Evolutionary conservation across 345 rosid genomes (phyloP).

Genomic region (Luvunga scandens): DNA sequence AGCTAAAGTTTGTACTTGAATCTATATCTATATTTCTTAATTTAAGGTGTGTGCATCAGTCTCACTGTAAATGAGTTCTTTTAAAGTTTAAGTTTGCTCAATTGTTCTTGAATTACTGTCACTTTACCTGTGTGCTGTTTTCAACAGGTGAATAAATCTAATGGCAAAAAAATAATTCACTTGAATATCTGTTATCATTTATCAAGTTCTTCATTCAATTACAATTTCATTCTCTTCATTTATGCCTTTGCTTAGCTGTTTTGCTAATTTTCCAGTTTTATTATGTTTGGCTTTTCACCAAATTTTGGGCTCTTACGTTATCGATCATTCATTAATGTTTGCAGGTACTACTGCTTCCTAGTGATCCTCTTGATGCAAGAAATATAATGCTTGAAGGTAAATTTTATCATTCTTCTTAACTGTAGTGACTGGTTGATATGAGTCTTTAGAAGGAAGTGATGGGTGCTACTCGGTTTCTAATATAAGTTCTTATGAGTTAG

Average conservation of each 20-base stretch:
- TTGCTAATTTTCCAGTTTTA: not conserved
- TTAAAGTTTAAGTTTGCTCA: not conserved
- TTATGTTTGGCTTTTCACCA: not conserved
- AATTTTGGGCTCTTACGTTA: not conserved
- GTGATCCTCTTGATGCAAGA: constrained; percentile 91
- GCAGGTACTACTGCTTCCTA: constrained; percentile 79
- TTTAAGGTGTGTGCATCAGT: not conserved
- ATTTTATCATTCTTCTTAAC: not conserved
- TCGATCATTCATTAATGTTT: constrained; percentile 4
- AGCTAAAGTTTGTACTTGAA: constrained; percentile 53
- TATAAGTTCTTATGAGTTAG: not conserved
- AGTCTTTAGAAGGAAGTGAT: not conserved
- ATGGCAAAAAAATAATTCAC: not conserved
- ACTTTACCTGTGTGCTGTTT: not conserved
- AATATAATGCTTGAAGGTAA: constrained; percentile 98
- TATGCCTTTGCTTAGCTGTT: not conserved
- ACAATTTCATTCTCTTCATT: not conserved
- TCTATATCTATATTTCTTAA: not conserved
- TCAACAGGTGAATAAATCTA: not conserved
- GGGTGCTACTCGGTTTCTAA: not conserved
- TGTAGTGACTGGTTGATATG: not conserved
- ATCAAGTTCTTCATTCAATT: not conserved
- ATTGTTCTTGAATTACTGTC: not conserved
- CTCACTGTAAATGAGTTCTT: not conserved
- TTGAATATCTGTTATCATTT: not conserved